These are phyloP conservation scores for Potentilla sterilis DNA, from an alignment of 306 rosid genomes.

Conservation along the genomic window DNA sequence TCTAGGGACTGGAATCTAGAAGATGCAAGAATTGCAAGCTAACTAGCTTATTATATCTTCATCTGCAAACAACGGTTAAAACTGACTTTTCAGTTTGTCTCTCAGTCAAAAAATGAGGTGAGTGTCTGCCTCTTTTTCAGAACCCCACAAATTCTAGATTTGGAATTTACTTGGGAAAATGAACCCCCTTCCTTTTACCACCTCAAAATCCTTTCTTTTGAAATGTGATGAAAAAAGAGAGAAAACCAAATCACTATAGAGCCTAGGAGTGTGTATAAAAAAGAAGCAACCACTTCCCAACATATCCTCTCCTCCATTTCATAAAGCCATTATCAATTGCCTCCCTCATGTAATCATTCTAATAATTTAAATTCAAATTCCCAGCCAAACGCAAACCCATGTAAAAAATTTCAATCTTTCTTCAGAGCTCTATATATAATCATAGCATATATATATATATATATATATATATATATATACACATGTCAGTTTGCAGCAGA, in stretches of 20 bases:
- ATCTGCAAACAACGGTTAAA: not conserved
- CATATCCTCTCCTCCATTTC: conserved; percentile 39
- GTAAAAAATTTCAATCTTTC: not conserved
- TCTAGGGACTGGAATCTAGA: not conserved
- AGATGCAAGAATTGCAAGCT: not conserved
- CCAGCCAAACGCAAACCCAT: not conserved
- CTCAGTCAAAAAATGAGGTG: conserved; percentile 15
- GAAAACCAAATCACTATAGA: not conserved
- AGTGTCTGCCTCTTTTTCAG: conserved; percentile 19
- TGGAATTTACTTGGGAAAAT: conserved; percentile 41
- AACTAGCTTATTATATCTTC: not conserved
- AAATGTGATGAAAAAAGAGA: conserved; percentile 1
- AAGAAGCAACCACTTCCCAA: conserved; percentile 39
- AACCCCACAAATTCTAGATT: conserved; percentile 6
- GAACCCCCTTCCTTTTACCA: conserved; percentile 5
- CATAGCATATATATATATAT: not conserved
- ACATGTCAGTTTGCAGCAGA: no score
- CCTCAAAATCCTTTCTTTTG: conserved; percentile 1
- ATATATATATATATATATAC: not conserved
- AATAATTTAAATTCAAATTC: conserved; percentile 54
- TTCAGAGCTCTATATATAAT: not conserved
- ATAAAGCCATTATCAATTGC: conserved; percentile 47
- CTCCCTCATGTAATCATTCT: conserved; percentile 28
- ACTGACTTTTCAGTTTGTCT: not conserved
- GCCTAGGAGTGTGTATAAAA: not conserved